Percentiles rank a stretch among this genome's conserved stretches.
phyloP scores from a whole-genome alignment of 305 asterid species.

The Ajuga reptans region DNA sequence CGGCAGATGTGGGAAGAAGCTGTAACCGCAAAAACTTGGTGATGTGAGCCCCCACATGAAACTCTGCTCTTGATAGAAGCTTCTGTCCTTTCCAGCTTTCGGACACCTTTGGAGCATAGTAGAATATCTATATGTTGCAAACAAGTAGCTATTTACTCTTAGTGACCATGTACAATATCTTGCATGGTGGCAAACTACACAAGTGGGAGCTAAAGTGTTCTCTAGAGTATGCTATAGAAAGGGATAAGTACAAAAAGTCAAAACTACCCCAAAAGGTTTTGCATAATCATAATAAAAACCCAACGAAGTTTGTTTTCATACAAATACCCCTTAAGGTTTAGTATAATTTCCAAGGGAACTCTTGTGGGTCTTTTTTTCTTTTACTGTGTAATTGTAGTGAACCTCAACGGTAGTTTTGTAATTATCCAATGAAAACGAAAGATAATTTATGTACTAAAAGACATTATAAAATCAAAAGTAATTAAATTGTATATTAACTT shows the following conservation, averaged over 20 bases:
- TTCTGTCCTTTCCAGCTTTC: constrained; percentile 99
- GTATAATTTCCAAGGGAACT: too few relatives aligned
- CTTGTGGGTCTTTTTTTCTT: too few relatives aligned
- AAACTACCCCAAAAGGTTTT: too few relatives aligned
- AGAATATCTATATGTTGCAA: constrained; percentile 53
- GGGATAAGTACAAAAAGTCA: too few relatives aligned
- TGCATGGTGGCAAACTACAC: background rate
- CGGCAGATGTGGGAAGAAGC: constrained; percentile 70
- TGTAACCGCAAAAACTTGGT: constrained; percentile 83
- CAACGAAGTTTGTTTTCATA: too few relatives aligned
- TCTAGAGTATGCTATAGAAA: background rate
- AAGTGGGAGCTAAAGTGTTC: background rate
- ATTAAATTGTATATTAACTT: background rate
- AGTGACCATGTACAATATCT: constrained; percentile 4
- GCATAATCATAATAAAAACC: too few relatives aligned
- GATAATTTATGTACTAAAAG: background rate
- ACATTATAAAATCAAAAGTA: background rate
- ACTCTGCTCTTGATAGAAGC: constrained; percentile 88
- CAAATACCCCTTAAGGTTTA: too few relatives aligned
- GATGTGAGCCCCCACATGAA: constrained; percentile 81
- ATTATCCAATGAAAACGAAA: background rate
- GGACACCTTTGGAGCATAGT: constrained; percentile 80
- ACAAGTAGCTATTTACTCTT: background rate
- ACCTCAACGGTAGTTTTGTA: background rate
- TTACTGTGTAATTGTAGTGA: background rate